Evolutionary conservation across 805 yeast genomes (phyloP), one percentile per base, ranked within the genome.

Genomic region (Kodamaea nitidulidarum): DNA sequence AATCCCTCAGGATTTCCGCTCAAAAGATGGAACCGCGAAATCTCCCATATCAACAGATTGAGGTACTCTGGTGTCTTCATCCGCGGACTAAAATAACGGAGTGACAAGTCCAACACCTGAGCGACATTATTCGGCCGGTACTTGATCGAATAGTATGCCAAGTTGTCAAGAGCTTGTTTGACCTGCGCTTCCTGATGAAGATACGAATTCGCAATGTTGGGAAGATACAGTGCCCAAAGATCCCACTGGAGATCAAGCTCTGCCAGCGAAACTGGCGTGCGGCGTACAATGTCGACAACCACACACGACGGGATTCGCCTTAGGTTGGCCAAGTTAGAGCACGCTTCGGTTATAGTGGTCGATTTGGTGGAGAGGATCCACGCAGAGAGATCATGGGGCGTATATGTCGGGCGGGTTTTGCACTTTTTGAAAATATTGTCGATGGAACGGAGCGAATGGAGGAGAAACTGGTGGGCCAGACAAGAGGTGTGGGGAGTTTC

Each of bases 271-370:
- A 52, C 41, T 1, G 73, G 71, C 1, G 69, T 56, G 33, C 78
- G 54, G 1, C 55, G 43, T 2, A 70, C 47, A 4, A 72, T 49
- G 42, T 73, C 75, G 1, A 59, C 52, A 1, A 59, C 34, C 1
- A 73, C 57, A 48, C 64, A 68, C 1, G 63, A 48, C 0, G 78
- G 78, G 11, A 70, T 55, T 2, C 51, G 44, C 1, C 52, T 38
- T 7, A 54, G 42, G 12, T 60, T 56, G 0, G 59, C 35, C 7
- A 73, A 47, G 2, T 61, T 42, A 2, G 42, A 27, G 40, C 74
- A 70, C 3, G 71, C 61, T 2, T 48, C 51, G 5, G 54, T 44
- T 8, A 72, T 54, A 28, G 46, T 50, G 0, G 59, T 46, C 0
- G 75, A 51, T 3, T 47, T 31, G 0, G 70, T 44, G 4, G 71